Evolutionary conservation across 345 rosid genomes (phyloP), one percentile per base, ranked within the genome.

Genomic region (Brassica juncea): DNA sequence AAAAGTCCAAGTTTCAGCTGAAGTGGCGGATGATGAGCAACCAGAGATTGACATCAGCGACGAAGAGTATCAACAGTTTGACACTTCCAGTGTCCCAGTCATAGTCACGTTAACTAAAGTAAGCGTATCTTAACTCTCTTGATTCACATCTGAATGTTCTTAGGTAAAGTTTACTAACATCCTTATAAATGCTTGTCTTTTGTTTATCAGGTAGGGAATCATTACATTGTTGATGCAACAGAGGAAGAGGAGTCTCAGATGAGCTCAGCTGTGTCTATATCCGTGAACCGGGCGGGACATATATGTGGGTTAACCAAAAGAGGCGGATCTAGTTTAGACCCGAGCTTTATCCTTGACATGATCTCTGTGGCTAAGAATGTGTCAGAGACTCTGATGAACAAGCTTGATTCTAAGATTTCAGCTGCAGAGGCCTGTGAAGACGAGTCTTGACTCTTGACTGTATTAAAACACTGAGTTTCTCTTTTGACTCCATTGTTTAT

Each of bases 1-100:
- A 74, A 89, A 83, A 78, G 94, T 93, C 16, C 69, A 87, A 12
- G 88, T 93, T 37, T 82, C 91, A 70, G 88, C 87, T 1, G 87
- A 81, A 71, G 75, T 84, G 6, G 75, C 87, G 1, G 81, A 81
- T 55, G 94, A 89, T 81, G 99, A 88, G 77, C 93, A 90, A 81
- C 99, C 94, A 3, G 89, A 95, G 84, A 86, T 95, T 71, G 93
- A 93, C 86, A 89, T 93, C 66, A 95, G 97, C 16, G 99, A 95
- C 49, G 98, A 93, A 85, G 97, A 93, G 77, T 95, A 89, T 86
- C 84, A 89, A 68, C 98, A 90, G 66, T 90, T 95, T 6, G 92
- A 91, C 73, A 91, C 97, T 39, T 89, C 92, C n/a, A 82, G 74
- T 37, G 72, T 91, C 65, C 97, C 97, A 25, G 91, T 89, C 65